A percentile compares a stretch with the other conserved stretches of the same genome.
These are phyloP conservation scores for Arctium minus DNA, from an alignment of 129 eudicot genomes.

Conservation along the genomic window DNA sequence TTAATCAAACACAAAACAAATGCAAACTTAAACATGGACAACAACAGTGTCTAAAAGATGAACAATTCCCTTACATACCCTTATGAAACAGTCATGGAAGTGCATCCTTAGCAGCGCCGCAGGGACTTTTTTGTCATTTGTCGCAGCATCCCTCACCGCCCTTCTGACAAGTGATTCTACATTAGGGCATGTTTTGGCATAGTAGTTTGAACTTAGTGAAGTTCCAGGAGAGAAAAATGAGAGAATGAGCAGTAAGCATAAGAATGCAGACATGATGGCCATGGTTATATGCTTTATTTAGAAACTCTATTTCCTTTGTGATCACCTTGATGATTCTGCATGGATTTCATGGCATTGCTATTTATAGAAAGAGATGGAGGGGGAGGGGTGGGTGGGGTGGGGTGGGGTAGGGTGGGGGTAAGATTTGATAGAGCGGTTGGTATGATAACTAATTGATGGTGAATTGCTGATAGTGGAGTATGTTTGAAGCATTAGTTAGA, in stretches of 20 bases:
- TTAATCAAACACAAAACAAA: not conserved
- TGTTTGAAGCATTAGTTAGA: conserved; percentile 31
- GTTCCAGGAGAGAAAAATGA: conserved; percentile 21
- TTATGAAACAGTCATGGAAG: conserved; percentile 84
- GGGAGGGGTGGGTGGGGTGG: not conserved
- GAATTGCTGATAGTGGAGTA: conserved; percentile 30
- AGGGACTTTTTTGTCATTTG: conserved; percentile 63
- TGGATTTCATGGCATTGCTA: conserved; percentile 22
- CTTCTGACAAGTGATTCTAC: conserved; percentile 45
- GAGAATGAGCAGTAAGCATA: conserved; percentile 32
- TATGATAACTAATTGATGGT: conserved; percentile 38
- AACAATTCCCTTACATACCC: conserved; percentile 33
- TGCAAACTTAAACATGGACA: not conserved
- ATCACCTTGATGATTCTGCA: conserved; percentile 18
- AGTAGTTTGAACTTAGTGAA: conserved; percentile 62
- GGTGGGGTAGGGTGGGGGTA: conserved; percentile 1
- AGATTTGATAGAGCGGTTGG: conserved; percentile 32
- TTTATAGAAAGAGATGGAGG: conserved; percentile 26
- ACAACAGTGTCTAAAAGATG: not conserved
- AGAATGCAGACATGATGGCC: conserved; percentile 21
- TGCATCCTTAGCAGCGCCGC: conserved; percentile 83
- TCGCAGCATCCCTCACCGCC: conserved; percentile 45
- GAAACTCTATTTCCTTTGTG: not conserved
- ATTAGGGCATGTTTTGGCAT: conserved; percentile 55
- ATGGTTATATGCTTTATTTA: conserved; percentile 9